Base-by-base conservation (phyloP, 306 rosid genomes). In the Ochetophila trinervis region DNA sequence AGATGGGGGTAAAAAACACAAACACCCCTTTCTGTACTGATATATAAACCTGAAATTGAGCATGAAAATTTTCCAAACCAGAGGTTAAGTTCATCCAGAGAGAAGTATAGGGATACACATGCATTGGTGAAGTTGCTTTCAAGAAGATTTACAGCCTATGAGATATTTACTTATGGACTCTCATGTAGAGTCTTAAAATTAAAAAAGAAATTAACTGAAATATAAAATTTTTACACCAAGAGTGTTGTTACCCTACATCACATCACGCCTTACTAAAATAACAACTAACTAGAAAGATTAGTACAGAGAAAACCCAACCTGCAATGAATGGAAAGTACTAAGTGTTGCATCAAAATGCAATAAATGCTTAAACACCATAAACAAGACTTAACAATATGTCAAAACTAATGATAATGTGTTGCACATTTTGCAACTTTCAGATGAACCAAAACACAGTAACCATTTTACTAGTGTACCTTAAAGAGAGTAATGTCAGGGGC, bases 401-500 rank as follows among this genome's bases (percentile, higher is more conserved):
- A 6, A 16, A 17, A 16, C 19, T 50, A 22, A 50, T 5, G 37
- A 36, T 4, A 42, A 19, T 12, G 1, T 20, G 47, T 30, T 47
- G 17, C n/a, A 24, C 49, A 32, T 23, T 48, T 47, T 35, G 48
- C 42, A 20, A 35, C 66, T 58, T 40, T 35, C 67, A 74, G 34
- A 40, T 45, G 58, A 75, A 21, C n/a, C 37, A 60, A 50, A 40
- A 21, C 15, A 15, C 44, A 55, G 30, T 59, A 65, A 62, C 73
- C 20, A 61, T 63, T 68, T 72, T 76, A 64, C 53, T 37, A 57
- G 36, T 56, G 53, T 84, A 92, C 98, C 98, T 87, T 92, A 74
- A 92, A 87, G 62, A 92, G 93, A 11, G 88, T 89, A 61, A 89
- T 87, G 76, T 92, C 98, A 50, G 98, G 98, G 53, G 95, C 84